Base-by-base conservation (phyloP, 257 asterid genomes). In the Solanum peruvianum region DNA sequence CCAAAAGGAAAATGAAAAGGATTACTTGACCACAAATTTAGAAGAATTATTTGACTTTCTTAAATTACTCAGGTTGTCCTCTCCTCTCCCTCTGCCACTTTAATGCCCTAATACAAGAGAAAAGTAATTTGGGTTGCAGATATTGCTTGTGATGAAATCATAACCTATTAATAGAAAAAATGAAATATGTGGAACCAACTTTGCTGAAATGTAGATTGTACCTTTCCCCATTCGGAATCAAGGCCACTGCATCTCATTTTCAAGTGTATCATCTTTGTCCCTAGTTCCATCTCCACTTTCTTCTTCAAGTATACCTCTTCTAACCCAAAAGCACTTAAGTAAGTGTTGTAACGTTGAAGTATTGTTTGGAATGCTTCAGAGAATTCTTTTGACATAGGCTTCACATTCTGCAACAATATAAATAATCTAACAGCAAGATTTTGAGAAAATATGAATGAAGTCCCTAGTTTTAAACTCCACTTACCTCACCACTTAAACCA, bases 171-270 rank as follows among this genome's bases (percentile, higher is more conserved):
- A 27, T 9, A 18, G 5, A 62, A 83, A 84, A 64, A 47, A 2
- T 47, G 25, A 69, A 66, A 47, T 31, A 71, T 71, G 58, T 23
- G 42, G 49, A 71, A 86, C 82, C 72, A 72, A 62, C 35, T 31
- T 44, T 44, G 82, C 82, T 31, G 76, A 3, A 15, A 80, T 29
- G 82, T 44, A 37, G 86, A 80, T 35, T 7, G 27, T 94, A 97
- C 99, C 99, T 96, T 97, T 90, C 98, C 99, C 99, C 99, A 97
- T 62, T 93, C 96, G 84, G 98, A 93, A 44, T 84, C 89, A 81
- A 97, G 98, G 89, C 99, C 99, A 84, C 98, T 91, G 89, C 99
- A 97, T 90, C 99, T 95, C 99, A 96, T 96, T 91, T 97, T 96
- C 93, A 97, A 90, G 96, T 92, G 93, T 89, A 96, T 96, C 99